Conservation (phyloP, 2,329 filamentous ascomycete species). For the Aspergillus versicolor region DNA sequence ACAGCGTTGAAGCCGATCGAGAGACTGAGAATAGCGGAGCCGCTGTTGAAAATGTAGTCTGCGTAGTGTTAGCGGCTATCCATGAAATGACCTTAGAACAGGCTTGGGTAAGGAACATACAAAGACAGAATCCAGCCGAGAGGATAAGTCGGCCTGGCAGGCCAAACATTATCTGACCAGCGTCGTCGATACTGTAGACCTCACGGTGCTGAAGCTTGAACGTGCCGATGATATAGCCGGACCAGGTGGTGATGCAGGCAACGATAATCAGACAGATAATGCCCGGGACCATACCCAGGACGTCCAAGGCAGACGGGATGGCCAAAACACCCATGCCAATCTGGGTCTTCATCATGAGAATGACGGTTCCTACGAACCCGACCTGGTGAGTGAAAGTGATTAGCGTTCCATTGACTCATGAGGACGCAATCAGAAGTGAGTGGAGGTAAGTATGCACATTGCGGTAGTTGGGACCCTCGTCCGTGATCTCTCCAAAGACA, state of each 20-base stretch:
- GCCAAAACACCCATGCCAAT: constrained; percentile 50
- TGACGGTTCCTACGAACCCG: constrained; percentile 44
- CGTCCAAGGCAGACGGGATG: constrained; percentile 47
- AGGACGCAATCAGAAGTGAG: no score
- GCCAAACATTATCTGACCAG: constrained; percentile 55
- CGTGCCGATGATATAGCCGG: constrained; percentile 45
- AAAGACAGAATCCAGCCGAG: constrained; percentile 2
- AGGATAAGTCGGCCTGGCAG: constrained; percentile 52
- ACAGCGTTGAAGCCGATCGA: constrained; percentile 43
- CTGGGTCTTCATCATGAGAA: constrained; percentile 49
- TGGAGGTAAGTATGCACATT: neutral
- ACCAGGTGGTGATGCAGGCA: constrained; percentile 49
- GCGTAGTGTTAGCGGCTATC: no score
- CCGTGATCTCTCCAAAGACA: constrained; percentile 7
- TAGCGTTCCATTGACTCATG: neutral
- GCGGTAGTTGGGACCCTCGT: constrained; percentile 4
- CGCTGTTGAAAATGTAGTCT: constrained; percentile 37
- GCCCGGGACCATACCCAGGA: constrained; percentile 50
- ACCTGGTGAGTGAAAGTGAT: constrained; percentile 25
- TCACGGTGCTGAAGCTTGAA: constrained; percentile 56
- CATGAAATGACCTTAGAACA: no score
- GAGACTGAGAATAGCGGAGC: constrained; percentile 43
- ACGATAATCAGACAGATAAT: constrained; percentile 44
- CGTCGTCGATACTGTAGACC: constrained; percentile 59
- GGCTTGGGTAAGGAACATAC: neutral